These are phyloP conservation scores for Crepidotus variabilis DNA, from an alignment of 768 basidiomycete genomes.

Conservation along the genomic window DNA sequence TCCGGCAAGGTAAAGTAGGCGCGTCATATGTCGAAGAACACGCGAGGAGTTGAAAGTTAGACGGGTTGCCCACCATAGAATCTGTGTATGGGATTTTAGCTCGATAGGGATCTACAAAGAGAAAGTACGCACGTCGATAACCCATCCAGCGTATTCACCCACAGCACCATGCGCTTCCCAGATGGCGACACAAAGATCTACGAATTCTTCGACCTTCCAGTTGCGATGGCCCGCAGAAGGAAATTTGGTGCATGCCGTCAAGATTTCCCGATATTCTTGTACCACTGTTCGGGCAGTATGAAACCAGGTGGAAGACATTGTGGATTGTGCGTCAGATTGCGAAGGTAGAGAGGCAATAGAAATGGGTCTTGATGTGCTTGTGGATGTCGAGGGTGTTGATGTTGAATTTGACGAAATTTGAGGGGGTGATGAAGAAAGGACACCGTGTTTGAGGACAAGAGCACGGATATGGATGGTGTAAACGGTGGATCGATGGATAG, in stretches of 20 bases:
- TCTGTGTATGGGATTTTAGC: slow-evolving; percentile 33
- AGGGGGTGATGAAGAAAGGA: background rate
- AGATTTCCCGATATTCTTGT: slow-evolving; percentile 64
- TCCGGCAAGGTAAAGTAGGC: slow-evolving; percentile 60
- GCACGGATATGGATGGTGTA: slow-evolving; percentile 72
- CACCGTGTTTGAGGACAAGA: slow-evolving; percentile 49
- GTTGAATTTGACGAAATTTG: background rate
- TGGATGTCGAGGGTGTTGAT: slow-evolving; percentile 8
- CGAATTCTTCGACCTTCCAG: slow-evolving; percentile 75
- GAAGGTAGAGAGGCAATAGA: slow-evolving; percentile 13
- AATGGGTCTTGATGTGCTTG: slow-evolving; percentile 9
- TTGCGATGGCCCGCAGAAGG: slow-evolving; percentile 82
- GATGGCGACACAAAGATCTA: slow-evolving; percentile 72
- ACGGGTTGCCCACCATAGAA: slow-evolving; percentile 92
- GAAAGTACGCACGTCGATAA: slow-evolving; percentile 63
- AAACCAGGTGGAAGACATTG: slow-evolving; percentile 42
- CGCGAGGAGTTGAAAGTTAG: slow-evolving; percentile 92
- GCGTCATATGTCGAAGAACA: slow-evolving; percentile 80
- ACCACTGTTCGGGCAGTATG: slow-evolving; percentile 62
- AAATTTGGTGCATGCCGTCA: slow-evolving; percentile 69
- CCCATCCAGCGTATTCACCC: slow-evolving; percentile 71
- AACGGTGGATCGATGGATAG: slow-evolving; percentile 69
- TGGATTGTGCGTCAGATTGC: slow-evolving; percentile 3
- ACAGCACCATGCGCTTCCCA: slow-evolving; percentile 82
- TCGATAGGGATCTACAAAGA: background rate